phyloP scores from a whole-genome alignment of 1,284 basidiomycete species.

The Tremellales sp. region DNA sequence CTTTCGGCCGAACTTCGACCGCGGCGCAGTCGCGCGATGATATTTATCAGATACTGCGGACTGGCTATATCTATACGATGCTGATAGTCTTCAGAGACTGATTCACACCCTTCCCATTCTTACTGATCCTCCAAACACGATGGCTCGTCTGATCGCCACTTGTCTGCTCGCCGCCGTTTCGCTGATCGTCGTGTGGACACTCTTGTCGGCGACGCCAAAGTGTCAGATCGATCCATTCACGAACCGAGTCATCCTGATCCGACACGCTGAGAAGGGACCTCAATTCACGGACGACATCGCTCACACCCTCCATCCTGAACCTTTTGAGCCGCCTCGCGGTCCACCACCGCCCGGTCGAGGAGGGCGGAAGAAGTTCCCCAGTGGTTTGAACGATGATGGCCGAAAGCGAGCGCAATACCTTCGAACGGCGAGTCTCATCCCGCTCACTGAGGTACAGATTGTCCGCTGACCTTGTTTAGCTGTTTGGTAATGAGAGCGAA shows the following conservation, averaged over 20 bases:
- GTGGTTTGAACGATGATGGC: conserved; percentile 20
- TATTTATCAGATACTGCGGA: too few relatives aligned
- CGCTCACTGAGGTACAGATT: background rate
- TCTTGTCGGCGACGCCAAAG: too few relatives aligned
- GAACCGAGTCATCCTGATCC: conserved; percentile 22
- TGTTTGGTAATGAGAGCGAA: conserved; percentile 24
- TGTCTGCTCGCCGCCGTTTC: too few relatives aligned
- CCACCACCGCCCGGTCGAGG: conserved; percentile 4
- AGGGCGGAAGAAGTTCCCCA: conserved; percentile 16
- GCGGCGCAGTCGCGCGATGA: too few relatives aligned
- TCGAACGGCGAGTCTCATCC: conserved; percentile 9
- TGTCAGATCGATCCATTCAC: conserved; percentile 1
- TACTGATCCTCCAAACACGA: too few relatives aligned
- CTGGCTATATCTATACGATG: too few relatives aligned
- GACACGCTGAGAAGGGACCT: conserved; percentile 25
- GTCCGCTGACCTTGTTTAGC: conserved; percentile 6
- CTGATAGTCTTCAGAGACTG: too few relatives aligned
- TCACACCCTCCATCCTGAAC: background rate
- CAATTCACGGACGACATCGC: conserved; percentile 1
- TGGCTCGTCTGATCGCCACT: too few relatives aligned
- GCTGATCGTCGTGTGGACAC: too few relatives aligned
- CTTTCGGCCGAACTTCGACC: too few relatives aligned
- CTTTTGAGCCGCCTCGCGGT: conserved; percentile 1
- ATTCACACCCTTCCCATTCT: too few relatives aligned
- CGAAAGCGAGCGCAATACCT: conserved; percentile 20